Evolutionary conservation across 2,329 filamentous ascomycete genomes (phyloP), one percentile per base, ranked within the genome.

Genomic region (Aspergillus viridinutans): DNA sequence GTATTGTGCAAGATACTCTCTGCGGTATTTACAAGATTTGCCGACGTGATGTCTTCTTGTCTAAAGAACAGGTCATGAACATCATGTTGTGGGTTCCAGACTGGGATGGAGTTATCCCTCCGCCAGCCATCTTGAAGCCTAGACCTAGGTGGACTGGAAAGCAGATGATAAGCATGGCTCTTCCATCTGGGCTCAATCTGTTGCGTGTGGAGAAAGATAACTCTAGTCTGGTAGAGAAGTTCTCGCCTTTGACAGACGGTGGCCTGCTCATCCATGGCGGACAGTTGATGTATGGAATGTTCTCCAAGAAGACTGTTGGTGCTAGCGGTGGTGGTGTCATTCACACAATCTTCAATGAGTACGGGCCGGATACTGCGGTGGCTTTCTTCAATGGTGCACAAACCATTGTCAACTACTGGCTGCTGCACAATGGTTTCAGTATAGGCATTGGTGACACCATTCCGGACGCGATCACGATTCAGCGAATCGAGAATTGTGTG

Each of bases 361-460:
- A 94, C 61, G 92, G 94, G 10, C 84, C 89, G 35, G 85, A 90
- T 26, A 89, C 88, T 50, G 90, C 94, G 21, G 93, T 99, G 80
- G 87, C 86, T 60, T 99, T 99, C 80, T 90, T 99, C 78, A 97
- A 97, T 71, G 92, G 92, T 64, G 89, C 90, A 56, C 95, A 99
- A 76, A 88, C 91, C 53, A 91, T 97, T 55, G 90, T 97, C 66
- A 95, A 93, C 71, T 96, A 97, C 77, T 99, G 94, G 94, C 85
- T 99, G 45, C 79, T 97, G 42, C 93, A 99, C 75, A 89, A 96
- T 67, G 94, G 94, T 52, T 94, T 96, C 82, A 97, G 92, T 76
- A 97, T 99, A 63, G 94, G 94, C 78, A 96, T 99, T 67, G 95
- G 94, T 78, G 94, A 99, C 73, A 97, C 94, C 1, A 93, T 99